Evolutionary conservation across 2,329 filamentous ascomycete genomes (phyloP).

Genomic region (Neofusicoccum sp.): DNA sequence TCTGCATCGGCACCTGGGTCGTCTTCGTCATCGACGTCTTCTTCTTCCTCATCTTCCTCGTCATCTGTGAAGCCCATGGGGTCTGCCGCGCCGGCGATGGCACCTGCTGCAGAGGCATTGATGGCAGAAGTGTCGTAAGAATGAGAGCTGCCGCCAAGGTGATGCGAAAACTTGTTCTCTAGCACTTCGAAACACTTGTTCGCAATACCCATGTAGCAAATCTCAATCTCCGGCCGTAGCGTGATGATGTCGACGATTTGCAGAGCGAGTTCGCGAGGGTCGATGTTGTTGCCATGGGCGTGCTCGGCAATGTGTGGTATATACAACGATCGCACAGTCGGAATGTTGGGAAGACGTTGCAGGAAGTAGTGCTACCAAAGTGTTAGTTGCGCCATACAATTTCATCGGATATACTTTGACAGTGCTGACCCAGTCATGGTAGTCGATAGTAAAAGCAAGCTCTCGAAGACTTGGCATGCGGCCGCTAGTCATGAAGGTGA

Average conservation of each 20-base stretch:
- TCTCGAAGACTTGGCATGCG: constrained; percentile 73
- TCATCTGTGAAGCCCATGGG: constrained; percentile 22
- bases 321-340: constrained; percentile 71
- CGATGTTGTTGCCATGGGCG: constrained; percentile 56
- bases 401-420: background rate
- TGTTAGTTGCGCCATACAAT: background rate
- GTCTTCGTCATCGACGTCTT: constrained; percentile 38
- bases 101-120: background rate
- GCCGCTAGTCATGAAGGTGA: constrained; percentile 75
- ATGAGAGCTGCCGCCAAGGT: constrained; percentile 31
- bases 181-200: constrained; percentile 81
- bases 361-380: constrained; percentile 72
- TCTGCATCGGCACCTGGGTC: constrained; percentile 36
- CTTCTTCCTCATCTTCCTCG: constrained; percentile 20
- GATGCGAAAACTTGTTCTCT: constrained; percentile 60
- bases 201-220: constrained; percentile 77
- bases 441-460: constrained; percentile 71
- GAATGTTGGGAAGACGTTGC: constrained; percentile 70
- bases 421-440: constrained; percentile 73
- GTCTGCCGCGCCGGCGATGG: constrained; percentile 13
- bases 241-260: constrained; percentile 79
- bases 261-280: constrained; percentile 71
- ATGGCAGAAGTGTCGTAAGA: constrained; percentile 21
- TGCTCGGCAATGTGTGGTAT: constrained; percentile 69
- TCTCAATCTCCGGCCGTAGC: constrained; percentile 71